Evolutionary conservation across 768 basidiomycete genomes (phyloP), one percentile per base, ranked within the genome.

Genomic region (Boletus fagicola): DNA sequence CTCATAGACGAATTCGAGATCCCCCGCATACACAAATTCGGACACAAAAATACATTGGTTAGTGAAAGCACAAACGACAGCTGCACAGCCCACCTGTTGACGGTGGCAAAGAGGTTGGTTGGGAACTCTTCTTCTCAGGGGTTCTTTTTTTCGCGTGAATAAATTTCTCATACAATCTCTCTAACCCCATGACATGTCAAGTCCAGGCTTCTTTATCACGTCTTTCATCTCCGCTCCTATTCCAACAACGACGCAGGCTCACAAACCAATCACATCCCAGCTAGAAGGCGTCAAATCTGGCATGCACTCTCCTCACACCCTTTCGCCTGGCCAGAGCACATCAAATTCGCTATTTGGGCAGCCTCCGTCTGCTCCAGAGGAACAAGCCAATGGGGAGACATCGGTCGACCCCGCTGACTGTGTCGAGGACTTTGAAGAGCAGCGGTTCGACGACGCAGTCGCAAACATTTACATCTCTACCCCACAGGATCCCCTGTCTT

Each of bases 1-100:
- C 26, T 49, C 20, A 43, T 47, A 85, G 84, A 84, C 39, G 80
- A 80, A 49, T 66, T 80, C 26, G 72, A 80, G 48, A 78, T 89
- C 31, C 83, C 87, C 5, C 78, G 83, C 10, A 69, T 73, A 11
- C 76, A 76, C 51, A 77, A 75, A 56, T 75, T 83, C 20, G 81
- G 83, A 49, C 49, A 72, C 44, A 62, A 54, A 56, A 67, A 58
- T 51, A 57, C 59, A 24, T 49, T 40, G 44, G 18, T 45, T 43
- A 36, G 58, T 52, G 59, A 30, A 40, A 35, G 50, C 22, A 20
- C 53, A 30, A 56, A 56, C 15, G 24, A 40, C 40, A 33, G 35
- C 15, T 24, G 54, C 44, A 54, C 50, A 38, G 52, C 51, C 40
- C 49, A 54, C 55, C 11, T 68, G 49, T 51, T 64, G 55, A 60